Evolutionary conservation across 2,329 filamentous ascomycete species (phyloP), one percentile per base, ranked within the genome.

Genomic region (Aspergillus floridensis): DNA sequence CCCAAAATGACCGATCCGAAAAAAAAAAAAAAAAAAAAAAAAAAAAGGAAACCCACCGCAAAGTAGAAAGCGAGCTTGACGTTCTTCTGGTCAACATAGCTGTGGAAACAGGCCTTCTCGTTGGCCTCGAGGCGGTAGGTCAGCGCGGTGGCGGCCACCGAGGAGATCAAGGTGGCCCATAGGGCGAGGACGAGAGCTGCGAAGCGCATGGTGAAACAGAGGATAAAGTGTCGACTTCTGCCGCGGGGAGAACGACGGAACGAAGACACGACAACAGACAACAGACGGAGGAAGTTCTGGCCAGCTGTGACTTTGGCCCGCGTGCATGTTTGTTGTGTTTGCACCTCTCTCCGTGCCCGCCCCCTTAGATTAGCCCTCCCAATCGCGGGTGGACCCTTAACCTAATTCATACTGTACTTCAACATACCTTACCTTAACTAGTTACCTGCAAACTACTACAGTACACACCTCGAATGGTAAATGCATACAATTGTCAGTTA

Each of bases 21-120:
- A n/a, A n/a, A n/a, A n/a, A n/a, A n/a, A n/a, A n/a, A n/a, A n/a
- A n/a, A n/a, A n/a, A n/a, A n/a, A n/a, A n/a, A n/a, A n/a, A n/a
- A n/a, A n/a, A n/a, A n/a, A n/a, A n/a, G n/a, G n/a, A n/a, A n/a
- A n/a, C n/a, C n/a, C n/a, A 99, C 95, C 61, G 95, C 96, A 79
- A 99, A 99, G 82, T 99, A 99, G 75, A 99, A 99, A 53, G 95
- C 93, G 67, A 99, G 83, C 85, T 99, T 99, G 70, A 90, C 86
- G 68, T 88, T 88, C 74, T 86, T 84, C 74, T 90, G 86, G 65
- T 92, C 87, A 57, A 93, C 88, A 67, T 86, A 81, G 59, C 91
- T 86, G 76, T 90, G 97, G 86, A 99, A 99, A 82, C 95, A 99
- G 61, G 95, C 92, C 79, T 91, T 92, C 82, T 98, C 95, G 80